A percentile compares a stretch with the other conserved stretches of the same genome.
Evolutionary conservation across 495 filamentous ascomycete genomes (phyloP).

Genomic region (Alectoria sarmentosa): DNA sequence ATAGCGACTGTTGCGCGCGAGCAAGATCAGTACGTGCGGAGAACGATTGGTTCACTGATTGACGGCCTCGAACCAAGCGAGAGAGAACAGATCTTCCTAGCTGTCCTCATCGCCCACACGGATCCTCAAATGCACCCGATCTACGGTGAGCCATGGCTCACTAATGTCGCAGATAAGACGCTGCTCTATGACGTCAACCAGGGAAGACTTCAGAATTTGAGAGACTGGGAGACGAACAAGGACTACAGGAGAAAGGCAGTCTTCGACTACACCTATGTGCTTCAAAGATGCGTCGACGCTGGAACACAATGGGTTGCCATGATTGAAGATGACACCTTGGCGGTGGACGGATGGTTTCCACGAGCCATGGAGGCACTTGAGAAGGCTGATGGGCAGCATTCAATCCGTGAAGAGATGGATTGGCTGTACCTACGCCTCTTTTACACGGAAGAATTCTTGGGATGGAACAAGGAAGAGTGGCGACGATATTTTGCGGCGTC

Average conservation of each 20-base stretch:
- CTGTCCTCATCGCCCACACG: slow-evolving; percentile 47
- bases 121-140: slow-evolving; percentile 43
- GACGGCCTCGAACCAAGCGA: slow-evolving; percentile 42
- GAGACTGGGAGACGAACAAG: slow-evolving; percentile 27
- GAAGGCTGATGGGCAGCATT: slow-evolving; percentile 29
- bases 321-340: slow-evolving; percentile 50
- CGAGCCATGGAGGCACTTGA: slow-evolving; percentile 36
- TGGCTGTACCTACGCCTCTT: slow-evolving; percentile 52
- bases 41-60: slow-evolving; percentile 45
- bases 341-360: slow-evolving; percentile 45
- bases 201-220: slow-evolving; percentile 24
- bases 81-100: slow-evolving; percentile 40
- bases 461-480: slow-evolving; percentile 51
- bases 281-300: slow-evolving; percentile 41
- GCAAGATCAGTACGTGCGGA: slow-evolving; percentile 39
- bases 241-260: slow-evolving; percentile 37
- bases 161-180: slow-evolving; percentile 37
- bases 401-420: slow-evolving; percentile 22
- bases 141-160: slow-evolving; percentile 44
- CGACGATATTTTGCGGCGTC: slow-evolving; percentile 35
- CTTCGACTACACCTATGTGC: slow-evolving; percentile 44
- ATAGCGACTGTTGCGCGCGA: slow-evolving; percentile 35
- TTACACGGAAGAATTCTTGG: slow-evolving; percentile 48
- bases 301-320: slow-evolving; percentile 43
- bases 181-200: slow-evolving; percentile 33